These are phyloP conservation scores for Ceratocystis eucalypticola DNA, from an alignment of 2,329 filamentous ascomycete species.

Conservation along the genomic window DNA sequence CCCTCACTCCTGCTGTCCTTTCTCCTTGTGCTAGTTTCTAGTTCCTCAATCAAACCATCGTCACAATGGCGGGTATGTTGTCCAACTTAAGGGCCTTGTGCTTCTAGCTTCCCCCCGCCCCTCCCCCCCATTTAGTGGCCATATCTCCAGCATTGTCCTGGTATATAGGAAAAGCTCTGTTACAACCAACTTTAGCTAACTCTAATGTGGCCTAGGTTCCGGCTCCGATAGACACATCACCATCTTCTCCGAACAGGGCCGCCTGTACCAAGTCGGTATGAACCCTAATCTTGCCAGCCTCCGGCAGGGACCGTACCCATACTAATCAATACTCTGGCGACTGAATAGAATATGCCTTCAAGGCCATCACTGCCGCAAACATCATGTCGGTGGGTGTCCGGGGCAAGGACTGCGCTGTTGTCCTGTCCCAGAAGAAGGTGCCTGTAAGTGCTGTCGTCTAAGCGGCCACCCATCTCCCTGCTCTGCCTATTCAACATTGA, in stretches of 20 bases:
- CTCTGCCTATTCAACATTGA: not conserved
- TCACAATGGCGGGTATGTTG: conserved; percentile 19
- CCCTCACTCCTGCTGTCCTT: not conserved
- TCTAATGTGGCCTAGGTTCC: conserved; percentile 26
- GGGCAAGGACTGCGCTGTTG: conserved; percentile 93
- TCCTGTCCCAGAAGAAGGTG: conserved; percentile 98
- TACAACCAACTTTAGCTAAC: not conserved
- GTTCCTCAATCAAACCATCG: not conserved
- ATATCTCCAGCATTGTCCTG: not conserved
- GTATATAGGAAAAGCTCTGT: not conserved
- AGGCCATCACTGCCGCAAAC: conserved; percentile 97
- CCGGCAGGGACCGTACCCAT: not conserved
- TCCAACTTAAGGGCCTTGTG: not conserved
- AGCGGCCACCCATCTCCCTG: not conserved
- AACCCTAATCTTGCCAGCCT: not conserved
- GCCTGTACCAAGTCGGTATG: conserved; percentile 98
- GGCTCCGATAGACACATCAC: conserved; percentile 98
- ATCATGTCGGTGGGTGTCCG: conserved; percentile 95
- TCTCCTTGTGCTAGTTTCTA: not conserved
- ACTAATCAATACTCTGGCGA: not conserved
- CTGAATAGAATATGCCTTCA: conserved; percentile 92
- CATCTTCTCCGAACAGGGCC: conserved; percentile 97
- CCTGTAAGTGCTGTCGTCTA: conserved; percentile 50
- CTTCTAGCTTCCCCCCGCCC: not conserved
- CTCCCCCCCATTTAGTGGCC: not conserved